Conservation (phyloP, 116 monocot species). For the Trichopus zeylanicus region DNA sequence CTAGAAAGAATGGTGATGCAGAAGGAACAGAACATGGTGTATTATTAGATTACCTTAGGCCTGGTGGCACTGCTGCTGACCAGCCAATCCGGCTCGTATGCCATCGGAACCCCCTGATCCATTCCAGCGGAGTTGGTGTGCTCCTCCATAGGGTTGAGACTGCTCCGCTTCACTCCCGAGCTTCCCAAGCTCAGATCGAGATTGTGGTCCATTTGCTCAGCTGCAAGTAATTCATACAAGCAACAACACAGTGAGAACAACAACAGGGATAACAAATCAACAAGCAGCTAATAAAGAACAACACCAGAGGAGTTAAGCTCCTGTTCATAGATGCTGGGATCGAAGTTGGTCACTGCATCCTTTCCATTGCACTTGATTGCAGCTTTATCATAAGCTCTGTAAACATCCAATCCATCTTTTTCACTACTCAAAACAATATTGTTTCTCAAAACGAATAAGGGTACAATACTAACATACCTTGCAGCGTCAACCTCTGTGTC, state of each 20-base stretch:
- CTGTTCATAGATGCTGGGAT: constrained; percentile 45
- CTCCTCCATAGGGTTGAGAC: constrained; percentile 24
- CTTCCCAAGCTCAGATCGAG: constrained; percentile 73
- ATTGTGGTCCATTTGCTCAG: constrained; percentile 26
- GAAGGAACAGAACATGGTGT: neutral
- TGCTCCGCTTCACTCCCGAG: constrained; percentile 36
- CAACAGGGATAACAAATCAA: too few relatives aligned
- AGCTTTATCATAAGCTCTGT: constrained; percentile 71
- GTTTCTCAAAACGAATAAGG: neutral
- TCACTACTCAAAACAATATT: neutral
- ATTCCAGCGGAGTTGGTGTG: neutral
- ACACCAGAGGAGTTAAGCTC: constrained; percentile 33
- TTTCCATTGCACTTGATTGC: constrained; percentile 67
- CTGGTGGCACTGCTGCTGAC: constrained; percentile 12
- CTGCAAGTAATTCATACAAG: neutral
- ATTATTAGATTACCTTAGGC: too few relatives aligned
- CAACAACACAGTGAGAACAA: too few relatives aligned
- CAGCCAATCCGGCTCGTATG: constrained; percentile 26
- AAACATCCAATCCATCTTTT: neutral
- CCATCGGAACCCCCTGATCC: constrained; percentile 6
- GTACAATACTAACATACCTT: constrained; percentile 21
- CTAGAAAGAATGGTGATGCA: neutral
- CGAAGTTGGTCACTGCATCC: constrained; percentile 65
- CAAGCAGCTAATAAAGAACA: neutral
- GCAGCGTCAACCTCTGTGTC: constrained; percentile 67